Evolutionary conservation across 2,329 filamentous ascomycete species (phyloP).

Genomic region (Echinosphaeria canescens): DNA sequence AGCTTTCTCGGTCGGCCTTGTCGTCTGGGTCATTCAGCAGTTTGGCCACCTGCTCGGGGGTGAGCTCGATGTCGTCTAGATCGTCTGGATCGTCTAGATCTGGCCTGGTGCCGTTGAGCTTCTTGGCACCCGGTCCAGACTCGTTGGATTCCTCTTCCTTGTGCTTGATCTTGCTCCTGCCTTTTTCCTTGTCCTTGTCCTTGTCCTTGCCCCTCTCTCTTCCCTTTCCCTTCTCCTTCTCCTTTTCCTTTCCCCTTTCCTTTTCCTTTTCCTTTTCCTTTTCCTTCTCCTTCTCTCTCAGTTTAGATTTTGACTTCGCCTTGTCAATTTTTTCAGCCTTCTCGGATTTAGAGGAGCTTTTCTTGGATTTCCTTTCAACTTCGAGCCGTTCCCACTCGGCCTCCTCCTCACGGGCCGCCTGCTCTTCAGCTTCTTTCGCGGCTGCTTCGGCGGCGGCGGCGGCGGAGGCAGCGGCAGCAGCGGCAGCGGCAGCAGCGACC

Average conservation of each 20-base stretch:
- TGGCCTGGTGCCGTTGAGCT: slow-evolving; percentile 6
- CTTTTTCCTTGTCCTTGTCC: too few relatives aligned
- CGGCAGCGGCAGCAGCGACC: slow-evolving; percentile 1
- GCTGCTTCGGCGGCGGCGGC: slow-evolving; percentile 7
- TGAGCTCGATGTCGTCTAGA: slow-evolving; percentile 14
- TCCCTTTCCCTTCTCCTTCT: too few relatives aligned
- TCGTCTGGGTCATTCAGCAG: slow-evolving; percentile 11
- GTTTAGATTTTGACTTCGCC: too few relatives aligned
- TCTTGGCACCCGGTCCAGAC: too few relatives aligned
- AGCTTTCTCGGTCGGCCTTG: slow-evolving; percentile 12
- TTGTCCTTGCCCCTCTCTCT: too few relatives aligned
- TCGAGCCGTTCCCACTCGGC: slow-evolving; percentile 1
- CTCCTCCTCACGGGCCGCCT: slow-evolving; percentile 3
- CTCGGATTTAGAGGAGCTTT: slow-evolving; percentile 8
- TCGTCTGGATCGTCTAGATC: slow-evolving; percentile 10
- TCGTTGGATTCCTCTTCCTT: slow-evolving; percentile 5
- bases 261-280: too few relatives aligned
- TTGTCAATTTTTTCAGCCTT: too few relatives aligned
- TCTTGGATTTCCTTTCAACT: slow-evolving; percentile 1
- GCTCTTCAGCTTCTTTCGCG: slow-evolving; percentile 8
- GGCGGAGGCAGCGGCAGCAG: slow-evolving; percentile 1
- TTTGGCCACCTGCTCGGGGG: slow-evolving; percentile 19
- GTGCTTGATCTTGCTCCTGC: too few relatives aligned
- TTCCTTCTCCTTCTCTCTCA: too few relatives aligned
- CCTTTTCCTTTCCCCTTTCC: too few relatives aligned